phyloP scores from a whole-genome alignment of 164 flowering plant genomes.

The Buxus sempervirens region DNA sequence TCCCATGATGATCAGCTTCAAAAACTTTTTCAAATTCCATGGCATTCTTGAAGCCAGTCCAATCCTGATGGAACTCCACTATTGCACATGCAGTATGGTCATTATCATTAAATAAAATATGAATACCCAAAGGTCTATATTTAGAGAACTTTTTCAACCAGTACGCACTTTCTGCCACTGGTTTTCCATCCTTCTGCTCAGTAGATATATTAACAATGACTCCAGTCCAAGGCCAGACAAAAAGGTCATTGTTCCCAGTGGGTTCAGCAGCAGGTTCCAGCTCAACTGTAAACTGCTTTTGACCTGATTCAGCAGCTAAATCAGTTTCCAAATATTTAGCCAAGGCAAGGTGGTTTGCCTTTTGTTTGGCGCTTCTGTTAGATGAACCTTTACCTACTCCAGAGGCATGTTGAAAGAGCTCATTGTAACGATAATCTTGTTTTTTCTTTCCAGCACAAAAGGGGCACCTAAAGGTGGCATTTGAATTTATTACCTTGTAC shows the following conservation, averaged over 20 bases:
- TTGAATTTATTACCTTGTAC: conserved; percentile 39
- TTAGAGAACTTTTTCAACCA: conserved; percentile 44
- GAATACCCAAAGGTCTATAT: conserved; percentile 42
- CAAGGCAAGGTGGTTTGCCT: conserved; percentile 78
- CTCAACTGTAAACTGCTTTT: conserved; percentile 16
- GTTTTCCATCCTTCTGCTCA: conserved; percentile 18
- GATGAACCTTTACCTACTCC: conserved; percentile 75
- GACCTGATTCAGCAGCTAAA: conserved; percentile 33
- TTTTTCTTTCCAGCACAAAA: conserved; percentile 88
- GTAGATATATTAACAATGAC: conserved; percentile 39
- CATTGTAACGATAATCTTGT: conserved; percentile 74
- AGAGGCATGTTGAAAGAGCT: conserved; percentile 75
- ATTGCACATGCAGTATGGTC: conserved; percentile 27
- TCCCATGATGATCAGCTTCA: conserved; percentile 33
- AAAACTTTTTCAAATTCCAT: conserved; percentile 52
- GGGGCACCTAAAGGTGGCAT: conserved; percentile 67
- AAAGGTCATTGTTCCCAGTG: conserved; percentile 37
- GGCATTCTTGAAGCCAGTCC: conserved; percentile 56
- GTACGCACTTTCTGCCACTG: conserved; percentile 17
- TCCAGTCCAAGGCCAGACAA: conserved; percentile 81
- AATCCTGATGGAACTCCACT: conserved; percentile 39
- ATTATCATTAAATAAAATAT: conserved; percentile 31
- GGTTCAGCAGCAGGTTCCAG: conserved; percentile 23
- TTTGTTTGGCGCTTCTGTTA: conserved; percentile 56
- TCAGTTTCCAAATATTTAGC: conserved; percentile 58